Evolutionary conservation across 2,329 filamentous ascomycete species (phyloP).

Genomic region (Aspergillus uvarum): DNA sequence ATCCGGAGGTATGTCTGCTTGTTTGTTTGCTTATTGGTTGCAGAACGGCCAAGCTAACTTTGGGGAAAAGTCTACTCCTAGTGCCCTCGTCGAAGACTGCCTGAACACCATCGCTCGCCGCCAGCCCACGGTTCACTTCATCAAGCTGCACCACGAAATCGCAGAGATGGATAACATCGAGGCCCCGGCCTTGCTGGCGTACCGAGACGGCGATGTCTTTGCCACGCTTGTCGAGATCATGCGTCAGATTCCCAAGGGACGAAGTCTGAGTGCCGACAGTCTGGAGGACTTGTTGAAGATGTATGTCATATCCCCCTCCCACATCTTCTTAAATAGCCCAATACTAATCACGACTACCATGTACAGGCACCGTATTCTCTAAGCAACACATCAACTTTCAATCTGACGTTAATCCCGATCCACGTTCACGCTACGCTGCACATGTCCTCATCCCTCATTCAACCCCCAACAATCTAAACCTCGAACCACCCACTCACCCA

Average conservation of each 20-base stretch:
- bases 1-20: slow-evolving; percentile 74
- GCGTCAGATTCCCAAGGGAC: slow-evolving; percentile 71
- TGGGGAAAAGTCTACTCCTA: slow-evolving; percentile 64
- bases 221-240: slow-evolving; percentile 85
- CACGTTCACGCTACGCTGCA: neutral
- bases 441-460: neutral
- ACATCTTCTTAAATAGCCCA: neutral
- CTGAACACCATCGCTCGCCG: slow-evolving; percentile 71
- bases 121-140: slow-evolving; percentile 74
- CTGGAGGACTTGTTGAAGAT: slow-evolving; percentile 59
- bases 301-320: slow-evolving; percentile 39
- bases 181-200: slow-evolving; percentile 84
- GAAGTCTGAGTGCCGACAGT: slow-evolving; percentile 51
- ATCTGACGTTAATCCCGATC: neutral
- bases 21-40: neutral
- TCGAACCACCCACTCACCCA: neutral
- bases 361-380: slow-evolving; percentile 11
- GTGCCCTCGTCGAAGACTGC: slow-evolving; percentile 73
- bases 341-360: neutral
- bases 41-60: slow-evolving; percentile 4
- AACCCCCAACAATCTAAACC: neutral
- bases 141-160: slow-evolving; percentile 87
- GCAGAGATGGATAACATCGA: slow-evolving; percentile 91
- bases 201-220: slow-evolving; percentile 86
- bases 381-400: neutral